phyloP scores from a whole-genome alignment of 2,329 filamentous ascomycete species.

The Pseudocercospora vitis region DNA sequence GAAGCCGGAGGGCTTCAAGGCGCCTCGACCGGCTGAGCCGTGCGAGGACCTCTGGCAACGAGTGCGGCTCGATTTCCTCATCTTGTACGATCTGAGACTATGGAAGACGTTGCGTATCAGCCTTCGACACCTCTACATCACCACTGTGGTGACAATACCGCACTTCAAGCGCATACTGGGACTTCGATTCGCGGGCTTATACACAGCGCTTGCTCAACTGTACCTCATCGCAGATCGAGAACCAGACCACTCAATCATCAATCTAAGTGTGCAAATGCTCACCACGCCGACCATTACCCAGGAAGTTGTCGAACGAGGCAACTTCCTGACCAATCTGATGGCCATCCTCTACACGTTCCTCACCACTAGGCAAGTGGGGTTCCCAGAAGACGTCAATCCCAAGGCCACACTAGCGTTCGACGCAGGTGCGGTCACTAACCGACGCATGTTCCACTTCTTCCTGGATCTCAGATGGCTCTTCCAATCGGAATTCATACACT shows the following conservation, averaged over 20 bases:
- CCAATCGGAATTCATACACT: slow-evolving; percentile 82
- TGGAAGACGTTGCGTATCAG: slow-evolving; percentile 96
- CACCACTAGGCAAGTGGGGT: slow-evolving; percentile 91
- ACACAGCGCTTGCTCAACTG: slow-evolving; percentile 88
- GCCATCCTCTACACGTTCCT: slow-evolving; percentile 97
- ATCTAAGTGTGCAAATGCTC: slow-evolving; percentile 91
- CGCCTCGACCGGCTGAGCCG: slow-evolving; percentile 56
- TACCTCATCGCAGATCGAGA: slow-evolving; percentile 96
- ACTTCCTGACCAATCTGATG: slow-evolving; percentile 92
- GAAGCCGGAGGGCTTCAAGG: slow-evolving; percentile 66
- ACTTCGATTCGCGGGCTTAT: slow-evolving; percentile 89
- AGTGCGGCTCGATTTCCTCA: slow-evolving; percentile 88
- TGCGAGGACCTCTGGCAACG: slow-evolving; percentile 85
- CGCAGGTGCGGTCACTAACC: slow-evolving; percentile 88
- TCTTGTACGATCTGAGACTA: slow-evolving; percentile 89
- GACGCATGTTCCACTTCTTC: slow-evolving; percentile 97
- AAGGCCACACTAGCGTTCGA: slow-evolving; percentile 89
- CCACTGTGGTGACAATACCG: slow-evolving; percentile 90
- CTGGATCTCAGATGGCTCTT: slow-evolving; percentile 90
- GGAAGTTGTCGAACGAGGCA: slow-evolving; percentile 90
- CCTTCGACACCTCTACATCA: slow-evolving; percentile 90
- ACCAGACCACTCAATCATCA: slow-evolving; percentile 97
- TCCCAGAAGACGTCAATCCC: slow-evolving; percentile 84
- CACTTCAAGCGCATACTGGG: slow-evolving; percentile 94
- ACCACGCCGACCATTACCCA: slow-evolving; percentile 96